Evolutionary conservation across 176 grass and related monocot species (phyloP), one percentile per base, ranked within the genome.

Genomic region (Raddia guianensis): DNA sequence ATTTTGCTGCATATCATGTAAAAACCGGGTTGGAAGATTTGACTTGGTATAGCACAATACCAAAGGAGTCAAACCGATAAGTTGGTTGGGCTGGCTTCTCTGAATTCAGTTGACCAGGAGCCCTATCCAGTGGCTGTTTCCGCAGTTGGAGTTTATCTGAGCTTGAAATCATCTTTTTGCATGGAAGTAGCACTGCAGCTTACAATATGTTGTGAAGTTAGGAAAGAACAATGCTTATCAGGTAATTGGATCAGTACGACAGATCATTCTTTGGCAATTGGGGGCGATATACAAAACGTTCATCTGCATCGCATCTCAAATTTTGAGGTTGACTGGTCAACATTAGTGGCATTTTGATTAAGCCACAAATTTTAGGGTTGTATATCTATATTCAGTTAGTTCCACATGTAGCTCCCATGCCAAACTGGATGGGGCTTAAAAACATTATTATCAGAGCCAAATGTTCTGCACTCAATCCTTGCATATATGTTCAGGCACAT

Each of bases 371-470:
- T 76, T 76, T 21, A 37, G 63, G 12, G 42, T 66, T 74, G 27
- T 74, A 66, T 49, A 70, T 74, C 56, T 49, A 70, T 62, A 84
- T 84, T 12, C 43, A 40, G 12, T 61, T 51, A 51, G 4, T 68
- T 18, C 21, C 21, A 15, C 58, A 1, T 1, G 51, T 5, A 1
- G 12, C 10, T 5, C 1, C 44, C 52, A 8, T 10, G 5, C 10
- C 45, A 70, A 61, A 19, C 35, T 37, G 11, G 9, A 8, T 52
- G 33, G 5, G 33, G n/a, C 2, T 18, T 35, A 1, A 60, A 60
- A 37, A 33, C 3, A 10, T 43, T 43, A 42, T 7, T 68, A 34
- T 34, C 7, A 68, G 6, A 49, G 42, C 42, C 11, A 7, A 20
- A 57, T 57, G 55, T 18, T 57, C 8, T 20, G 55, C 18, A 20